phyloP scores from a whole-genome alignment of 2,329 filamentous ascomycete species.

The Zymoseptoria crescenta region DNA sequence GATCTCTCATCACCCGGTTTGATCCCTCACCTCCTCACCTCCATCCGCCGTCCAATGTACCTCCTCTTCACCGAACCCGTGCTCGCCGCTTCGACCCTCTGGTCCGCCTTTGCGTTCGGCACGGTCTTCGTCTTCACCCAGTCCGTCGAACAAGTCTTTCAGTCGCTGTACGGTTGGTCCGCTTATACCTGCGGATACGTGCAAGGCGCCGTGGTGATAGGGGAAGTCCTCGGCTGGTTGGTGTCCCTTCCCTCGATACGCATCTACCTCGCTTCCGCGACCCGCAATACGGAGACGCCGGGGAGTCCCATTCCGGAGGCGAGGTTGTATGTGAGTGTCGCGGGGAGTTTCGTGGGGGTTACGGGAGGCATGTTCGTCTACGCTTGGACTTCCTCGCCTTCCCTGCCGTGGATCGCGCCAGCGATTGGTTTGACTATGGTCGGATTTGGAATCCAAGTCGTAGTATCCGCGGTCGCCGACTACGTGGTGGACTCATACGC shows the following conservation, averaged over 20 bases:
- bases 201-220: conserved; percentile 39
- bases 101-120: conserved; percentile 42
- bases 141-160: conserved; percentile 39
- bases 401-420: conserved; percentile 42
- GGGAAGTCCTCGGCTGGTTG: conserved; percentile 38
- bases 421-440: conserved; percentile 42
- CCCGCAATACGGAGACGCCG: conserved; percentile 30
- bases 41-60: conserved; percentile 28
- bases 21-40: conserved; percentile 26
- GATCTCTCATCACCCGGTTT: conserved; percentile 31
- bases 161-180: conserved; percentile 33
- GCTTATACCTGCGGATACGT: conserved; percentile 39
- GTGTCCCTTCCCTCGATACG: conserved; percentile 27
- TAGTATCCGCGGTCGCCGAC: conserved; percentile 40
- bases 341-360: conserved; percentile 40
- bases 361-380: conserved; percentile 45
- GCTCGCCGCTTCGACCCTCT: conserved; percentile 41
- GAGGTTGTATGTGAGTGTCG: conserved; percentile 37
- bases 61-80: conserved; percentile 45
- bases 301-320: conserved; percentile 38
- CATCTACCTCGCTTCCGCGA: conserved; percentile 37
- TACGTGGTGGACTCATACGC: conserved; percentile 46
- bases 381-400: conserved; percentile 41
- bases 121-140: conserved; percentile 45
- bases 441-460: conserved; percentile 43